These are phyloP conservation scores for Auxenochlorella protothecoides DNA, from an alignment of 139 green algal genomes.

Conservation along the genomic window DNA sequence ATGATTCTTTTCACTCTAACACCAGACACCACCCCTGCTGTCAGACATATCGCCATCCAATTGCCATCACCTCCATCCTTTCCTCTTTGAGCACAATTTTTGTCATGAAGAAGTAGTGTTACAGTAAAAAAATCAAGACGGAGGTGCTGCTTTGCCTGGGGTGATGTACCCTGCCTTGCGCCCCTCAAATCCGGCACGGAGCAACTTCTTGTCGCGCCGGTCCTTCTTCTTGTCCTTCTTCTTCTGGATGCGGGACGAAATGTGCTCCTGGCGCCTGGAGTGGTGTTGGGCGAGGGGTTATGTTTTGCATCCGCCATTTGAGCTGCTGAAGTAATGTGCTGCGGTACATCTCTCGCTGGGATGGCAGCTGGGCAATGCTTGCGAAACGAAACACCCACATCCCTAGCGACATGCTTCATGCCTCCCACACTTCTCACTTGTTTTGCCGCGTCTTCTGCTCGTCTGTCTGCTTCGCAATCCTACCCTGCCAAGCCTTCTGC, in stretches of 20 bases:
- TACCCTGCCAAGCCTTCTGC: constrained; percentile 53
- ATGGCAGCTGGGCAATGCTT: too few relatives aligned
- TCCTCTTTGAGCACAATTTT: neutral
- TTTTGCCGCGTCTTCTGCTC: constrained; percentile 48
- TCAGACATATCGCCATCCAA: too few relatives aligned
- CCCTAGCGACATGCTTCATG: neutral
- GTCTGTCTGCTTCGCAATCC: constrained; percentile 38
- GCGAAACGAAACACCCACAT: neutral
- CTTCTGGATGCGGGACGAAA: constrained; percentile 36
- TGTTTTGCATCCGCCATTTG: neutral
- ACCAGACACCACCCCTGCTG: too few relatives aligned
- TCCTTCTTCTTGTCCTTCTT: constrained; percentile 64
- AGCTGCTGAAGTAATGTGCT: too few relatives aligned
- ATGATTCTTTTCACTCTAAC: neutral
- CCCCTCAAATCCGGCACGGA: constrained; percentile 80
- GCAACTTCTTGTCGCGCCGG: constrained; percentile 76
- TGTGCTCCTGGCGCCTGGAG: constrained; percentile 57
- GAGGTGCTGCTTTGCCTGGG: neutral
- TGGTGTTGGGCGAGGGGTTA: neutral
- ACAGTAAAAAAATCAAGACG: neutral
- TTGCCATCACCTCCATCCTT: too few relatives aligned
- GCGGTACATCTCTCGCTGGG: too few relatives aligned
- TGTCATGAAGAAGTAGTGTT: neutral
- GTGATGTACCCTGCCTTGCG: constrained; percentile 55
- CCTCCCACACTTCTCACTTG: constrained; percentile 34